Conservation (phyloP, 2,329 filamentous ascomycete species). For the Colletotrichum plurivorum region DNA sequence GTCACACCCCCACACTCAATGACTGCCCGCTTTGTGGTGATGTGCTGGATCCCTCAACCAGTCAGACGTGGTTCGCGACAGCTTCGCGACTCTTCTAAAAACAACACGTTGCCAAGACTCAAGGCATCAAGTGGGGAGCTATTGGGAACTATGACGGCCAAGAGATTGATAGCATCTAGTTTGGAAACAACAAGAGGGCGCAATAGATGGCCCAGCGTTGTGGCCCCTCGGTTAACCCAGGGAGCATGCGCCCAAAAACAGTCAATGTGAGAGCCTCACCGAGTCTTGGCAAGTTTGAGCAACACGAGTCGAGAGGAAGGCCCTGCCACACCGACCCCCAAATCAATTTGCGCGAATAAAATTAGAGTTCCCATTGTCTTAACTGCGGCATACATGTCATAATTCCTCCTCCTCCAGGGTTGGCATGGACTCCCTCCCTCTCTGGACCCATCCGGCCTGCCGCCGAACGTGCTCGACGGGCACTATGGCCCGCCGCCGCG, state of each 20-base stretch:
- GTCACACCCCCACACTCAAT: too few relatives aligned
- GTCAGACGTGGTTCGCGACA: slow-evolving; percentile 11
- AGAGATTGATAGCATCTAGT: slow-evolving; percentile 21
- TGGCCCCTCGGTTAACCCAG: background rate
- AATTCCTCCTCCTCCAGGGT: background rate
- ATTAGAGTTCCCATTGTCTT: slow-evolving; percentile 8
- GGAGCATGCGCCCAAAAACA: slow-evolving; percentile 4
- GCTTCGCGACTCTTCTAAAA: slow-evolving; percentile 21
- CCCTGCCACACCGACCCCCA: slow-evolving; percentile 14
- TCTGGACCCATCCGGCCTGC: slow-evolving; percentile 9
- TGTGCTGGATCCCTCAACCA: background rate
- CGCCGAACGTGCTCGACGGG: slow-evolving; percentile 23
- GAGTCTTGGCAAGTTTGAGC: slow-evolving; percentile 35
- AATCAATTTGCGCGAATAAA: slow-evolving; percentile 21
- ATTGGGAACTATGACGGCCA: slow-evolving; percentile 10
- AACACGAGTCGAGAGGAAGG: slow-evolving; percentile 21
- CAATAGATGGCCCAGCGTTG: background rate
- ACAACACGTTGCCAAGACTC: slow-evolving; percentile 21
- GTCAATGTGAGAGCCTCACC: slow-evolving; percentile 2
- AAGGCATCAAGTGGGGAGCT: background rate
- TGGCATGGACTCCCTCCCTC: slow-evolving; percentile 6
- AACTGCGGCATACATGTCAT: slow-evolving; percentile 1
- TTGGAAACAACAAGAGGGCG: background rate
- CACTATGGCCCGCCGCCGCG: slow-evolving; percentile 13
- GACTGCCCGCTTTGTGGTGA: too few relatives aligned